A percentile compares a stretch with the other conserved stretches of the same genome.
Evolutionary conservation across 805 yeast species (phyloP).

Genomic region (Wickerhamiella alocasiicola): DNA sequence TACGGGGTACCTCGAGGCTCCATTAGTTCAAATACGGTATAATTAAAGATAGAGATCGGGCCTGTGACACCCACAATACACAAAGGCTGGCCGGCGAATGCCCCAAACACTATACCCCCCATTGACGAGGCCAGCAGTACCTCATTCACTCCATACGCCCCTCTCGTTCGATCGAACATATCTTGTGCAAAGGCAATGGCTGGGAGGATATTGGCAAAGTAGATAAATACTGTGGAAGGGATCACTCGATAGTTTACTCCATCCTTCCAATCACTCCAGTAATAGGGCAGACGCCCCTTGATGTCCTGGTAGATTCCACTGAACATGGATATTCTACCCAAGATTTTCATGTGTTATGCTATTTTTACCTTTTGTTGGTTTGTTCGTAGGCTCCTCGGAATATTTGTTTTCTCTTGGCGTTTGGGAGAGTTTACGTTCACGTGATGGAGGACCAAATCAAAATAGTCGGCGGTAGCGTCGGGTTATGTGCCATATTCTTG

Average conservation of each 20-base stretch:
- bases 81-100: constrained; percentile 79
- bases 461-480: background rate
- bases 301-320: constrained; percentile 45
- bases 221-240: constrained; percentile 72
- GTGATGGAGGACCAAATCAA: background rate
- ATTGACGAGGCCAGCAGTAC: constrained; percentile 71
- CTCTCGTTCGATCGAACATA: constrained; percentile 83
- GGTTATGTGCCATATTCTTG: background rate
- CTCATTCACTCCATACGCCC: constrained; percentile 86
- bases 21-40: constrained; percentile 70
- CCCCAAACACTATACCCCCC: constrained; percentile 81
- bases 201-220: constrained; percentile 80
- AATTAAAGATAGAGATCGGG: constrained; percentile 83
- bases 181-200: constrained; percentile 96
- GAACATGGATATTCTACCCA: constrained; percentile 3
- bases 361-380: too few relatives aligned
- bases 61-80: constrained; percentile 97
- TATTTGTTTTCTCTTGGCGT: too few relatives aligned
- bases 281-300: constrained; percentile 46
- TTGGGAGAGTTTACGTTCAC: too few relatives aligned
- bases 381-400: too few relatives aligned
- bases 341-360: too few relatives aligned
- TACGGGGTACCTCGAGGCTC: constrained; percentile 39
- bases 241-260: constrained; percentile 76
- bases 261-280: constrained; percentile 68